phyloP scores from a whole-genome alignment of 1,139 yeast genomes.

The Debaryomycetaceae sp. region DNA sequence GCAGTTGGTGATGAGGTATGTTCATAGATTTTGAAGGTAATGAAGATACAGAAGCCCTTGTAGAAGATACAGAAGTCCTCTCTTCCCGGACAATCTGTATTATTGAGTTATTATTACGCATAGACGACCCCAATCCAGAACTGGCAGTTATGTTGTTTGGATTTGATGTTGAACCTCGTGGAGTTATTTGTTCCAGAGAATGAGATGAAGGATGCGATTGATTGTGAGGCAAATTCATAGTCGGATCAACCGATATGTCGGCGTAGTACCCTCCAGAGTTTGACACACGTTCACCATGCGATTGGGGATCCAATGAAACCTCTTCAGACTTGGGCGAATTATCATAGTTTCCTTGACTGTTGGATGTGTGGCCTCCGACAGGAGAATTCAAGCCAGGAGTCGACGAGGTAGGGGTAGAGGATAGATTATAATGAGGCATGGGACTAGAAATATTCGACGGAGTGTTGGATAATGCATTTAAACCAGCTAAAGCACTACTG shows the following conservation, averaged over 20 bases:
- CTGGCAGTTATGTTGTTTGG: background rate
- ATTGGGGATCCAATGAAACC: constrained; percentile 33
- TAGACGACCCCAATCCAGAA: constrained; percentile 1
- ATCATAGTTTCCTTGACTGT: constrained; percentile 17
- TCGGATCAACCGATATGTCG: constrained; percentile 45
- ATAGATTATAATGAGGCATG: constrained; percentile 15
- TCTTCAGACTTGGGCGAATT: constrained; percentile 28
- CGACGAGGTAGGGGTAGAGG: constrained; percentile 15
- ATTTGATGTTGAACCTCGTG: constrained; percentile 33
- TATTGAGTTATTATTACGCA: constrained; percentile 37
- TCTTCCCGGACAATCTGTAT: constrained; percentile 44
- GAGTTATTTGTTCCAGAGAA: constrained; percentile 23
- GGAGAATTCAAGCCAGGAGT: constrained; percentile 26
- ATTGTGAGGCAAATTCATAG: constrained; percentile 48
- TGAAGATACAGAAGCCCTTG: constrained; percentile 42
- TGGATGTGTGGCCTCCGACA: constrained; percentile 8
- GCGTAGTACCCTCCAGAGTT: constrained; percentile 44
- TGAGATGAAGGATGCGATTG: constrained; percentile 30
- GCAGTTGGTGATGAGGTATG: constrained; percentile 48
- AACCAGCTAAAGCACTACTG: constrained; percentile 45
- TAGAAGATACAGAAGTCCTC: constrained; percentile 30
- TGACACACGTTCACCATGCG: constrained; percentile 27
- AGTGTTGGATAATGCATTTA: constrained; percentile 42
- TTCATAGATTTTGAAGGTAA: constrained; percentile 49
- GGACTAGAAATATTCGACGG: constrained; percentile 36